phyloP scores from a whole-genome alignment of 2,329 filamentous ascomycete species.

The Thelonectria discophora region DNA sequence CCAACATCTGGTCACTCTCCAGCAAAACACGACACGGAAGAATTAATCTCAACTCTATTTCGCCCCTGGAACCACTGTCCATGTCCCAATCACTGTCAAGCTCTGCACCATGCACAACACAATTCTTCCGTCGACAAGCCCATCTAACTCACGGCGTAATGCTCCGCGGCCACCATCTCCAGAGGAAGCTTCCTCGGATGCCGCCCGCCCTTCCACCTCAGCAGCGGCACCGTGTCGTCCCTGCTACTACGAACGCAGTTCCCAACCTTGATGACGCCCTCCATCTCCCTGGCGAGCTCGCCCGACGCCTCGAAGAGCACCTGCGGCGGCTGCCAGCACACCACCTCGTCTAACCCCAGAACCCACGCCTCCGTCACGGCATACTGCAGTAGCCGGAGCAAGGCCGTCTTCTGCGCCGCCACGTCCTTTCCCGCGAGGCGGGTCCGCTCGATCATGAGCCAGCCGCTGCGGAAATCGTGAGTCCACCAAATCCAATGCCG shows the following conservation, averaged over 20 bases:
- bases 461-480: constrained; percentile 44
- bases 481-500: constrained; percentile 47
- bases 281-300: background rate
- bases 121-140: constrained; percentile 11
- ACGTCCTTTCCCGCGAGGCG: too few relatives aligned
- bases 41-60: background rate
- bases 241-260: constrained; percentile 34
- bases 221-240: constrained; percentile 45
- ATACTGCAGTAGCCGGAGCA: constrained; percentile 41
- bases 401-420: too few relatives aligned
- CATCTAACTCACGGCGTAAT: constrained; percentile 20
- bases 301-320: constrained; percentile 42
- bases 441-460: constrained; percentile 30
- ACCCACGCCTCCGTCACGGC: constrained; percentile 46
- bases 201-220: constrained; percentile 48
- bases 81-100: too few relatives aligned
- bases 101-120: too few relatives aligned
- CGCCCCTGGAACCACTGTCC: too few relatives aligned
- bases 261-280: background rate
- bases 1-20: too few relatives aligned
- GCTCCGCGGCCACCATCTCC: constrained; percentile 41
- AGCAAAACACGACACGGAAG: background rate
- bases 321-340: constrained; percentile 49
- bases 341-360: constrained; percentile 46
- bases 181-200: constrained; percentile 28